These are phyloP conservation scores for Wickerhamomyces bovis DNA, from an alignment of 805 yeast genomes.

Conservation along the genomic window DNA sequence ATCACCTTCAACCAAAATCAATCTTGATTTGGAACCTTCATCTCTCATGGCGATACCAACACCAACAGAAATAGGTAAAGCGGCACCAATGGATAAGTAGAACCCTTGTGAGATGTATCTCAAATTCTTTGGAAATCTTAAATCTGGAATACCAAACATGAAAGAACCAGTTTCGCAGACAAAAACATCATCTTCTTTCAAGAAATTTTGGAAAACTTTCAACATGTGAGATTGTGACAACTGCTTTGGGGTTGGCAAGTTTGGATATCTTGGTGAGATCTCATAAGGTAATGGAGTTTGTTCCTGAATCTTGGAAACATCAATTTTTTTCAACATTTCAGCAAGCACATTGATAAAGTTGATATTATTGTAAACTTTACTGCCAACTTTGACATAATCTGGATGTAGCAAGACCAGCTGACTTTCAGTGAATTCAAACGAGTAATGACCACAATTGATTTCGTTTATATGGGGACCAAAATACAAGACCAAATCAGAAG, in stretches of 20 bases:
- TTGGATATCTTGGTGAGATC: conserved; percentile 18
- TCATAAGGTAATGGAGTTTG: conserved; percentile 11
- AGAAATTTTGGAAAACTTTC: conserved; percentile 33
- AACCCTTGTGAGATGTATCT: conserved; percentile 60
- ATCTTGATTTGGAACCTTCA: conserved; percentile 41
- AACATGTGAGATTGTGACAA: conserved; percentile 45
- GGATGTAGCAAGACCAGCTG: conserved; percentile 46
- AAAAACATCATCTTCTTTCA: conserved; percentile 62
- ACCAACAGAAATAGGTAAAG: conserved; percentile 83
- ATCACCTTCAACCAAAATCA: conserved; percentile 79
- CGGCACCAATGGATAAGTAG: conserved; percentile 84
- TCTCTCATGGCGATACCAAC: conserved; percentile 69
- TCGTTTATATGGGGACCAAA: conserved; percentile 67
- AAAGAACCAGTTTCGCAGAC: conserved; percentile 81
- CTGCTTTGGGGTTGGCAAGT: conserved; percentile 16
- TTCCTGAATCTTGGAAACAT: conserved; percentile 21
- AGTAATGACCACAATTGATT: conserved; percentile 62
- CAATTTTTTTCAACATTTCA: conserved; percentile 33
- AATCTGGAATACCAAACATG: conserved; percentile 69
- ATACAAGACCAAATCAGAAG: conserved; percentile 62
- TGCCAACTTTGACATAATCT: conserved; percentile 43
- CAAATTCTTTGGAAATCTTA: conserved; percentile 50
- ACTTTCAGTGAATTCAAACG: conserved; percentile 40
- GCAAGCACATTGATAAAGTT: conserved; percentile 47
- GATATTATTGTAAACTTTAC: conserved; percentile 33